These are phyloP conservation scores for Cercospora canescens DNA, from an alignment of 2,329 filamentous ascomycete genomes.

Conservation along the genomic window DNA sequence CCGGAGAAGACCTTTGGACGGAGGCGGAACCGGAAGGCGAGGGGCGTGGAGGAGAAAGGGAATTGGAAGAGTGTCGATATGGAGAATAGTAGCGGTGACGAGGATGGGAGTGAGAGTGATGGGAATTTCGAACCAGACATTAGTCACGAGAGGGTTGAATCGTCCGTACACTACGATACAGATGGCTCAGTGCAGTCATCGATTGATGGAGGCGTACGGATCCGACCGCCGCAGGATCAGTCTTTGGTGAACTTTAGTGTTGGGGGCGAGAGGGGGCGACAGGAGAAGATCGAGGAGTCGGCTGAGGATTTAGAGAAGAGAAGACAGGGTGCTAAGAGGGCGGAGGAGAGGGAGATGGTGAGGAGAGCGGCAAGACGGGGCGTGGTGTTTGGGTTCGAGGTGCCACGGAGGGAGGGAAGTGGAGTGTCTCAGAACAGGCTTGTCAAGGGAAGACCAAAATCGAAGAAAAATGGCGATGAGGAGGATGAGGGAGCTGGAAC, in stretches of 20 bases:
- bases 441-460: constrained; percentile 21
- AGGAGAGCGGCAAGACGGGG: constrained; percentile 63
- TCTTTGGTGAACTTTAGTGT: constrained; percentile 59
- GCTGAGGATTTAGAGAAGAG: constrained; percentile 53
- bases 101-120: constrained; percentile 20
- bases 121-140: background rate
- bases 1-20: constrained; percentile 48
- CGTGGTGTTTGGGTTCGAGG: constrained; percentile 56
- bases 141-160: constrained; percentile 21
- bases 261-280: constrained; percentile 55
- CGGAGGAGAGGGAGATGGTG: constrained; percentile 58
- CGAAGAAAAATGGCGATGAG: constrained; percentile 14
- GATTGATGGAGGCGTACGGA: constrained; percentile 20
- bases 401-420: constrained; percentile 24
- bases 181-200: constrained; percentile 17
- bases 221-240: constrained; percentile 42
- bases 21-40: constrained; percentile 47
- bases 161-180: constrained; percentile 4
- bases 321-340: constrained; percentile 49
- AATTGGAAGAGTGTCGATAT: constrained; percentile 50
- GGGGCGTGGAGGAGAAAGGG: constrained; percentile 39
- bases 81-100: constrained; percentile 27
- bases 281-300: constrained; percentile 55
- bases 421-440: constrained; percentile 13
- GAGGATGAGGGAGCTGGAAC: constrained; percentile 23